Evolutionary conservation across 2,329 filamentous ascomycete genomes (phyloP), one percentile per base, ranked within the genome.

Genomic region (Dothideomycetidae sp.): DNA sequence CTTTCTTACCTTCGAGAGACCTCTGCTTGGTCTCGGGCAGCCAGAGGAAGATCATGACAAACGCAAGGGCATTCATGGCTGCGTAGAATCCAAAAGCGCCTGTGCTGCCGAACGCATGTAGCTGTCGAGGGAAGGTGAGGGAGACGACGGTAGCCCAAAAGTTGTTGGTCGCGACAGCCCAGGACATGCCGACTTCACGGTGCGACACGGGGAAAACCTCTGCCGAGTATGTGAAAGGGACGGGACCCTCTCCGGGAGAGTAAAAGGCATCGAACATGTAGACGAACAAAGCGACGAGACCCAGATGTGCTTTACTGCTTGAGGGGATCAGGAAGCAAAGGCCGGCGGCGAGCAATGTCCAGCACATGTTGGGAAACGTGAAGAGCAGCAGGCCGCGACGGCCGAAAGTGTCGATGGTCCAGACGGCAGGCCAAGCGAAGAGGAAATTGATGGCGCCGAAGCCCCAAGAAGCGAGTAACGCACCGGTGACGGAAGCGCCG

Each of bases 401-500:
- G 11, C 54, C 53, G 13, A 52, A 54, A 10, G 53, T 58, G 34
- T 60, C 56, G 35, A 60, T 60, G 2, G 68, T 70, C 62, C 63
- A 74, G 23, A 76, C 55, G 1, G 71, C 70, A 0, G 71, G 71
- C 42, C 65, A 67, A 1, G 71, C 70, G 45, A 74, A 74, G 33
- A 73, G 31, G 44, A 73, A 74, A 44, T 68, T 73, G 38, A 73
- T 60, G 0, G 74, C 53, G 3, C 73, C 73, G 42, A 73, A 75
- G 0, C 71, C 71, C 47, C 66, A 68, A 0, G 70, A 71, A 0
- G 67, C 70, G 12, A 73, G 55, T n/a, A 76, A 53, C 3, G 54
- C 53, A 14, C 50, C 44, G 5, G 48, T 48, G 3, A 44, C 40
- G 5, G 39, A 41, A 35, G 54, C 57, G 5, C 50, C 53, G 13